A percentile compares a stretch with the other conserved stretches of the same genome.
Evolutionary conservation across 306 rosid species (phyloP).

Genomic region (Cucumis melo): DNA sequence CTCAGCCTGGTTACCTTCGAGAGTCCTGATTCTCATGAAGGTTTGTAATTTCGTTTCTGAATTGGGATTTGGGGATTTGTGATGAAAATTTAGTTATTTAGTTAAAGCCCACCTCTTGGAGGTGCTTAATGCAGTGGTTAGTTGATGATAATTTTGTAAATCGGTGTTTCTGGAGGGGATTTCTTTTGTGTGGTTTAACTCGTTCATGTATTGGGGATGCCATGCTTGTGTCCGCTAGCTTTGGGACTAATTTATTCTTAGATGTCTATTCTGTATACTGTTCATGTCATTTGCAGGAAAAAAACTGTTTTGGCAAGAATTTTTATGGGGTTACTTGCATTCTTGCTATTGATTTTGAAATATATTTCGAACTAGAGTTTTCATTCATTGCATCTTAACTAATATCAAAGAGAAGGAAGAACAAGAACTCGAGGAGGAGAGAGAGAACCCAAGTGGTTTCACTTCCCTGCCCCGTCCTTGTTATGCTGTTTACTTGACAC

Average conservation of each 20-base stretch:
- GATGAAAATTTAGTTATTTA: neutral
- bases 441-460: neutral
- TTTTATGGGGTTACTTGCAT: neutral
- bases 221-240: neutral
- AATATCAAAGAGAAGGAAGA: neutral
- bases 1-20: conserved; percentile 21
- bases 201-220: neutral
- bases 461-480: neutral
- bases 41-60: conserved; percentile 4
- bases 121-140: neutral
- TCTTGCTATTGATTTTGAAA: neutral
- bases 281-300: neutral
- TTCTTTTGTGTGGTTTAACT: neutral
- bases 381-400: neutral
- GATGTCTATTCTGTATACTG: neutral
- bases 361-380: neutral
- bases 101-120: neutral
- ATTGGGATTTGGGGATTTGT: neutral
- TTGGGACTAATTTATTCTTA: neutral
- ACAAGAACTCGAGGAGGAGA: neutral
- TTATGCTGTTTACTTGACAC: neutral
- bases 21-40: conserved; percentile 26
- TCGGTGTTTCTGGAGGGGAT: neutral
- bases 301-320: neutral
- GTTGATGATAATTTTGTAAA: neutral